These are phyloP conservation scores for Entomortierella chlamydospora DNA, from an alignment of 192 early-diverging fungal species.

Conservation along the genomic window DNA sequence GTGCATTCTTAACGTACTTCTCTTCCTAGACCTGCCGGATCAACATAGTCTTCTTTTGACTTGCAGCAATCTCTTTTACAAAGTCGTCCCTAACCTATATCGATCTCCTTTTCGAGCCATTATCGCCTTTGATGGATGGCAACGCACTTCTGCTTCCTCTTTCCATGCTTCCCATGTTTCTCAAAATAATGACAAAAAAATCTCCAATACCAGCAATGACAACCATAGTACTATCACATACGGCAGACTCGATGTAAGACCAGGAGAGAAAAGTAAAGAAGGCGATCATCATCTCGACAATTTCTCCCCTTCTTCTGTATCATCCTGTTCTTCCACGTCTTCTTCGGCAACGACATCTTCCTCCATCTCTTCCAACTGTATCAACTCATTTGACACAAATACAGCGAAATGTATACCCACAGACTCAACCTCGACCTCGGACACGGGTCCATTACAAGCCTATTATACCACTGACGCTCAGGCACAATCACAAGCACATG, in stretches of 20 bases:
- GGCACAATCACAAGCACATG: not conserved
- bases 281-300: not conserved
- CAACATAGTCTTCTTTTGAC: slow-evolving; percentile 49
- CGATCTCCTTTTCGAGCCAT: slow-evolving; percentile 41
- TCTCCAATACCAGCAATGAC: not conserved
- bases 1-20: slow-evolving; percentile 7
- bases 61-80: slow-evolving; percentile 27
- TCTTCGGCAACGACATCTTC: slow-evolving; percentile 4
- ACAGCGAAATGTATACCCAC: not conserved
- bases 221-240: not conserved
- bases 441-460: not conserved
- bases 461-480: not conserved
- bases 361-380: slow-evolving; percentile 2
- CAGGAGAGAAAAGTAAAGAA: not conserved
- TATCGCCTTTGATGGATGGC: slow-evolving; percentile 26
- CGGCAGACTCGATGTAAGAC: not conserved
- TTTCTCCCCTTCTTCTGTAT: not conserved
- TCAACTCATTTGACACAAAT: too few relatives aligned
- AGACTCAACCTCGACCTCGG: not conserved
- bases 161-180: not conserved
- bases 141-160: not conserved
- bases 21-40: slow-evolving; percentile 30
- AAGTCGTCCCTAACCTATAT: slow-evolving; percentile 31
- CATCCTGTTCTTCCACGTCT: slow-evolving; percentile 1
- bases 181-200: not conserved